Evolutionary conservation across 495 filamentous ascomycete species (phyloP), one percentile per base, ranked within the genome.

Genomic region (Podospora anserina): DNA sequence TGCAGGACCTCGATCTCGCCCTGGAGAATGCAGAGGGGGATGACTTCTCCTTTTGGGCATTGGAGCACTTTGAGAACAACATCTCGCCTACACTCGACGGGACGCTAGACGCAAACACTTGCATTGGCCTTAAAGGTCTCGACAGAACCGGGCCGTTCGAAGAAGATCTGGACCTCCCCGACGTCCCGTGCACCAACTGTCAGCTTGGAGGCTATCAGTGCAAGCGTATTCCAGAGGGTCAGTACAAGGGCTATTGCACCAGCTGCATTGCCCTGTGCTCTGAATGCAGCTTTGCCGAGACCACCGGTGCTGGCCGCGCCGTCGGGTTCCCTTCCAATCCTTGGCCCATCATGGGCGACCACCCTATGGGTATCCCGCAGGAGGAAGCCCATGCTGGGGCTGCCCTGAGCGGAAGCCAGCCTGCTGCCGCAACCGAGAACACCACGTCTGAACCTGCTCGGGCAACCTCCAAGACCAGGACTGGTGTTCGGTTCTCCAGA

Each of bases 211-310:
- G 87, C 26, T 86, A 93, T 66, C 84, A 93, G 69, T 96, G 92
- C 82, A 93, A 93, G 78, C 80, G 88, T 61, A 87, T 90, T 55
- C 84, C 84, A 49, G 84, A 91, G 75, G 89, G 90, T 79, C 83
- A 84, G 65, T 85, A 89, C 75, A 85, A 86, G 71, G 86, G 84
- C 65, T 86, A 85, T 28, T 96, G 92, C 78, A 92, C 90, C 3
- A 89, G 89, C 69, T 96, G 92, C 74, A 88, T 90, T 70, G 90
- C 90, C 26, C 82, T 94, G 19, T 91, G 87, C 57, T 85, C 89
- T 58, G 84, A 85, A 67, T 94, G 91, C 81, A 93, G 89, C 77
- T 90, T 93, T 64, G 82, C 80, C 3, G 39, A 71, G 20, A 62
- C 60, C 58, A 63, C 74, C 23, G 77, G 72, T 49, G 18, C 32